Base-by-base conservation (phyloP, 495 filamentous ascomycete species). In the Penicillium desertorum region DNA sequence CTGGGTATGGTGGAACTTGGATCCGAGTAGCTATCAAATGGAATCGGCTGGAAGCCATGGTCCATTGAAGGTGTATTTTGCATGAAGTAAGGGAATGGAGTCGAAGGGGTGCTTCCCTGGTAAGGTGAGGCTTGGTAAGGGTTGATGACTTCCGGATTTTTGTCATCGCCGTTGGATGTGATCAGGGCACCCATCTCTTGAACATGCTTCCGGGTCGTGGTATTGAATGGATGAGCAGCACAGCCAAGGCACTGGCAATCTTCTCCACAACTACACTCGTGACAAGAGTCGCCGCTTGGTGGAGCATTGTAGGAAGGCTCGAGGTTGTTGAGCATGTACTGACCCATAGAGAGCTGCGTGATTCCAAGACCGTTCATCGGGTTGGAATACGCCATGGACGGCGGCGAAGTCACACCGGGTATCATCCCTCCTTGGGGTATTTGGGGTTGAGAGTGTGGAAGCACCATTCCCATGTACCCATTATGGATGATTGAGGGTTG, bases 221-320 rank as follows among this genome's bases (percentile, higher is more conserved):
- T 72, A 64, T 92, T 92, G 66, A 83, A 90, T 5, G 88, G 88
- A 64, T 92, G 88, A 37, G 80, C 76, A 22, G 81, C 70, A 62
- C 88, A 92, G 20, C 83, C 86, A 23, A 89, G 62, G 61, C 88
- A 92, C 56, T 86, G 73, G 61, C 88, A 92, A 1, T 75, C 75
- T 47, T 86, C 76, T 58, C 91, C 83, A 66, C 91, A 86, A 62
- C 72, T 64, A 70, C 89, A 86, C 48, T 83, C 70, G 57, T 88
- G 76, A 29, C 66, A 70, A 11, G 65, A 14, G 7, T 71, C 65
- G 14, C 49, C 51, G 5, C 52, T 50, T 23, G 60, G 22, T 23
- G 59, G 39, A n/a, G 61, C 17, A 0, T 30, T 37, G 49, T 63
- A 52, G n/a, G 54, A 30, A n/a, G 60, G 25, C 8, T 62, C 62